Evolutionary conservation across 495 filamentous ascomycete genomes (phyloP).

Genomic region (Neurospora terricola): DNA sequence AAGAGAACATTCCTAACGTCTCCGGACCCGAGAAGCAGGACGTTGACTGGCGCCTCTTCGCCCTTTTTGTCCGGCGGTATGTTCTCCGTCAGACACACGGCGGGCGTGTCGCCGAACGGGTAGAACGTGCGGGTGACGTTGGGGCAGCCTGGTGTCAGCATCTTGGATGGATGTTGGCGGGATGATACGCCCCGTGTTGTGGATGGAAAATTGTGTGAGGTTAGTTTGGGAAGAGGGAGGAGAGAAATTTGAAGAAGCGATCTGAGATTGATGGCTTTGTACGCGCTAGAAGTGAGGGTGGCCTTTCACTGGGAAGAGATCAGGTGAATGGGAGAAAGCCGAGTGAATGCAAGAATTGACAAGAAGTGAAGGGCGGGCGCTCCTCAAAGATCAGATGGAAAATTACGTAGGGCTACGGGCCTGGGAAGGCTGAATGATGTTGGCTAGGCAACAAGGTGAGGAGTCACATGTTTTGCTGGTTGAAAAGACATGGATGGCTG

Average conservation of each 20-base stretch:
- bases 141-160: not conserved
- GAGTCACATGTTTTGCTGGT: not conserved
- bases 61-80: slow-evolving; percentile 17
- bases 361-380: not conserved
- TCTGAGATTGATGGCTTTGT: not conserved
- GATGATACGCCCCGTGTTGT: not conserved
- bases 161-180: not conserved
- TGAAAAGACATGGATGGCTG: too few relatives aligned
- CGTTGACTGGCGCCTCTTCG: not conserved
- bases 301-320: not conserved
- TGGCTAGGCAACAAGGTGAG: not conserved
- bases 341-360: not conserved
- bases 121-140: slow-evolving; percentile 2
- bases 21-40: slow-evolving; percentile 24
- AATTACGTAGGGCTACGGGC: not conserved
- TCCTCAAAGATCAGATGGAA: not conserved
- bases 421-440: not conserved
- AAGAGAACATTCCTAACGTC: slow-evolving; percentile 23
- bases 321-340: not conserved
- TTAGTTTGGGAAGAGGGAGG: not conserved
- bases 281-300: not conserved
- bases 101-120: slow-evolving; percentile 22
- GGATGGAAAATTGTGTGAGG: not conserved
- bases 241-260: not conserved
- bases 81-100: slow-evolving; percentile 16